These are phyloP conservation scores for Selenicereus undatus DNA, from an alignment of 148 eudicot species.

Conservation along the genomic window DNA sequence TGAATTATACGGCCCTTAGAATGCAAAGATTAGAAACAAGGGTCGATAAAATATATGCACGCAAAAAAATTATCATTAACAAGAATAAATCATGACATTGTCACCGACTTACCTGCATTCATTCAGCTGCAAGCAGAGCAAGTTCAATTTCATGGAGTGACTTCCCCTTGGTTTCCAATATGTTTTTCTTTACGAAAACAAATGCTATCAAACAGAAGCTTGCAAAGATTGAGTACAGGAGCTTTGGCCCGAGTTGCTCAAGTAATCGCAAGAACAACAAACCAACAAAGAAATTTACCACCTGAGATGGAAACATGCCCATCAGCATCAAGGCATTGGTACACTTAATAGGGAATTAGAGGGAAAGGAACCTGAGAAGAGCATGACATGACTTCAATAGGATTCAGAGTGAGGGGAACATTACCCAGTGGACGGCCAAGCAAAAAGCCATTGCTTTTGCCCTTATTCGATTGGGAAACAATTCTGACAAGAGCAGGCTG, in stretches of 20 bases:
- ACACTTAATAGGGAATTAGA: neutral
- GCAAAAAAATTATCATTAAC: neutral
- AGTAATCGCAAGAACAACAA: conserved; percentile 65
- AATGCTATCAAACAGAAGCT: conserved; percentile 61
- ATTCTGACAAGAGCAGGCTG: conserved; percentile 76
- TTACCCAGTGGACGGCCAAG: conserved; percentile 95
- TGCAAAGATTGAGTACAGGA: conserved; percentile 62
- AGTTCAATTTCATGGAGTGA: conserved; percentile 83
- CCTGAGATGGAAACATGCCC: conserved; percentile 38
- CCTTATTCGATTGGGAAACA: conserved; percentile 71
- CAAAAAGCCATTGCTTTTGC: conserved; percentile 91
- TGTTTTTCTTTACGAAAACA: conserved; percentile 58
- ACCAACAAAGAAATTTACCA: conserved; percentile 78
- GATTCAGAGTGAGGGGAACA: too few species aligned
- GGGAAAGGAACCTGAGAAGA: neutral
- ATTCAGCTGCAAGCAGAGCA: conserved; percentile 57
- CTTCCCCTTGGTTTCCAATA: conserved; percentile 88
- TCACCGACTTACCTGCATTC: conserved; percentile 29
- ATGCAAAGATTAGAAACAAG: neutral
- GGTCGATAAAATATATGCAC: neutral
- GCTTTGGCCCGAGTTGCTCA: conserved; percentile 68
- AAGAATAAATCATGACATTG: neutral
- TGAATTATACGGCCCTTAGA: neutral
- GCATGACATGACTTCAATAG: neutral
- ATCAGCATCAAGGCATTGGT: neutral